Base-by-base conservation (phyloP, 2,329 filamentous ascomycete genomes). In the Verticillium tricorpus region DNA sequence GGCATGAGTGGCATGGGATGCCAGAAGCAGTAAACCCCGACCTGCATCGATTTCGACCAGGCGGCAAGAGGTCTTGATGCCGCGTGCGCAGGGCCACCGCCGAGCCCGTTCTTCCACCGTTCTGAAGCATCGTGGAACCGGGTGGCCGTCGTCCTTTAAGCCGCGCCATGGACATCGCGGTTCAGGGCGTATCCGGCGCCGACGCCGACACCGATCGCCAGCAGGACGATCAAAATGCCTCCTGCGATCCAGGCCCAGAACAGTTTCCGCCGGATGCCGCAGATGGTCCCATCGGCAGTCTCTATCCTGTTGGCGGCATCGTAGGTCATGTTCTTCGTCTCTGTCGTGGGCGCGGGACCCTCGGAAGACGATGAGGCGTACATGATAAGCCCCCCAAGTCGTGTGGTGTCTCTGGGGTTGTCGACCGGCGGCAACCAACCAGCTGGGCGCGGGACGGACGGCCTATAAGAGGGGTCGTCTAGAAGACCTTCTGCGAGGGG, bases 131-230 rank as follows among this genome's bases (percentile, higher is more conserved):
- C 14, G 37, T 40, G 37, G 17, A 17, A 5, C 12, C 37, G 6
- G 19, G 28, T 19, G 9, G 19, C 45, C 12, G 19, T 12, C n/a
- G 45, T 12, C 34, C 5, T 22, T 6, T 14, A 52, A 1, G 11
- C 17, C 7, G 25, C 3, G 45, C 19, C 45, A 25, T 52, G 45
- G 22, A 19, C n/a, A 25, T 31, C 17, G 2, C 54, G 25, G 54
- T 59, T 59, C 17, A 59, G n/a, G n/a, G 58, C 58, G n/a, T 54
- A 59, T 28, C 58, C 58, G 14, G 58, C 58, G 17, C 58, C 58
- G 12, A 59, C 32, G 34, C 58, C 58, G 11, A 59, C 45, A n/a
- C 40, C 58, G 31, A 59, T 32, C 17, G 58, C 58, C 40, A 59
- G 28, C 28, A 55, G 40, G n/a, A 59, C 35, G 19, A 59, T 45